Evolutionary conservation across 2,329 filamentous ascomycete genomes (phyloP), one percentile per base, ranked within the genome.

Genomic region (Apiospora saccharicola): DNA sequence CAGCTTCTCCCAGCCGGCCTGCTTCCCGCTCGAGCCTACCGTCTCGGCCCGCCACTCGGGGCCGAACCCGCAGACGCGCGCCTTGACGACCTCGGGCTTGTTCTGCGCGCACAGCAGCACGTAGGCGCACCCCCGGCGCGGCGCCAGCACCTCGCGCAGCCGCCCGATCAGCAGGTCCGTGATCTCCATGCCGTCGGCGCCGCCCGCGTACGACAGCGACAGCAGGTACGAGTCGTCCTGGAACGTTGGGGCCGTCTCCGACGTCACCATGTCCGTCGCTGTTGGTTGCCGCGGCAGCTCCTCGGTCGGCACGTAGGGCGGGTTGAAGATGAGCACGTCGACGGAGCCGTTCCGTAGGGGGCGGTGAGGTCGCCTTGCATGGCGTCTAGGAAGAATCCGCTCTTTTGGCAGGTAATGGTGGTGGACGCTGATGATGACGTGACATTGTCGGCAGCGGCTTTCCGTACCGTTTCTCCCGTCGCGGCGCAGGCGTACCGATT

Each of bases 291-390:
- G 80, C 1, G 96, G 95, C 73, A 97, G 83, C 53, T 91, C 89
- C 37, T 92, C 88, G 2, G 95, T 97, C 1, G 96, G 96, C 19
- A 99, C 96, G 80, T 99, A 99, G 0, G 96, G 96, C 70, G 96
- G 96, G 80, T 99, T 99, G 87, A 98, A 99, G 41, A 99, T 88
- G 74, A 99, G 87, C 14, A 99, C 88, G 80, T 99, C 96, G 6
- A 97, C 88, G 51, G 83, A 82, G 2, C 86, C 85, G 0, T 84
- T 79, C 10, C 88, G 87, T 53, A 97, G 83, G 0, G 85, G 2
- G 88, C 82, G 5, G 88, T 86, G 0, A 99, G 86, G 79, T 98
- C 94, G 1, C 92, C 67, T 72, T 90, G 90, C 37, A 92, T 80
- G 24, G 92, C 89, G 53, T 90, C 92, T 10, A 96, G 82, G 76